phyloP scores from a whole-genome alignment of 2,329 filamentous ascomycete genomes.

The Trichoderma atrobrunneum region DNA sequence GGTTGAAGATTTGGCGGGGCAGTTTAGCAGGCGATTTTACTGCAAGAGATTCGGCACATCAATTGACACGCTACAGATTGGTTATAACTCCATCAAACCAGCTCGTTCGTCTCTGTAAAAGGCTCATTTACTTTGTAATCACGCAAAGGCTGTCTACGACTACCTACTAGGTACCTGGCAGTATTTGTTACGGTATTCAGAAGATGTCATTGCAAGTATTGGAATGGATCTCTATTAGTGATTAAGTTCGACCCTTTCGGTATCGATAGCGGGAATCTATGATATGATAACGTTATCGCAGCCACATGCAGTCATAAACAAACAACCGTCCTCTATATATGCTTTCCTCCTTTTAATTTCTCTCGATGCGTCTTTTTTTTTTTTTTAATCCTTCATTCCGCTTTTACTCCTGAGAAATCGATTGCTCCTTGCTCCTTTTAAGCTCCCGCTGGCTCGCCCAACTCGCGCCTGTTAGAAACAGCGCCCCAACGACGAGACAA shows the following conservation, averaged over 20 bases:
- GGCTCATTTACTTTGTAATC: neutral
- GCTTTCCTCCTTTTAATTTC: neutral
- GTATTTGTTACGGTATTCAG: neutral
- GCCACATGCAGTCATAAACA: neutral
- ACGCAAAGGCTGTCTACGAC: neutral
- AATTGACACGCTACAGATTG: neutral
- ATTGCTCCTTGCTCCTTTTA: neutral
- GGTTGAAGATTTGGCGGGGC: neutral
- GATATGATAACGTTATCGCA: neutral
- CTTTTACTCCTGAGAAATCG: neutral
- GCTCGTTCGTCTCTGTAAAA: neutral
- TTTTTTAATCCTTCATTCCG: neutral
- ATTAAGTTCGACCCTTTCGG: neutral
- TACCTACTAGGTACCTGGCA: too few relatives aligned
- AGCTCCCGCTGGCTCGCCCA: constrained; percentile 30
- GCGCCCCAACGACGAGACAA: constrained; percentile 42
- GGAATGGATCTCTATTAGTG: neutral
- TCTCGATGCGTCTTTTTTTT: neutral
- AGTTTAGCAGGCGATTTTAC: neutral
- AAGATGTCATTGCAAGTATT: neutral
- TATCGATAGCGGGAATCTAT: constrained; percentile 4
- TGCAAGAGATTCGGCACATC: neutral
- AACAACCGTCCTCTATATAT: neutral
- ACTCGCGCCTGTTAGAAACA: constrained; percentile 41
- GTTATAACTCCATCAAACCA: neutral